Conservation (phyloP, 169 alveolate genomes). For the Theileria annulata region DNA sequence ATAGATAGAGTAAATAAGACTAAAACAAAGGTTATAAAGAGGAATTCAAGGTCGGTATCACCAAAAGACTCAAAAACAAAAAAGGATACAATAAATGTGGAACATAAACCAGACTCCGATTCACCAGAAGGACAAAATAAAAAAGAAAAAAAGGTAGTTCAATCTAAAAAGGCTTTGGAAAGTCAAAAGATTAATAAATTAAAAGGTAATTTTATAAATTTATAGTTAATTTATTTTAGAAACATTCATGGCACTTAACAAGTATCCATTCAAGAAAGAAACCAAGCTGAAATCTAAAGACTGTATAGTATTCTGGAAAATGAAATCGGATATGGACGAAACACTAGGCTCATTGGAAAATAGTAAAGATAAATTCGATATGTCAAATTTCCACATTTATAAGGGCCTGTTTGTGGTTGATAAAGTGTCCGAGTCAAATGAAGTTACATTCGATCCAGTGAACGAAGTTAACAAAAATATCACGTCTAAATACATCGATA, state of each 20-base stretch:
- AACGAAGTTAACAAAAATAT: not conserved
- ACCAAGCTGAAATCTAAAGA: not conserved
- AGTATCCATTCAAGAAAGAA: not conserved
- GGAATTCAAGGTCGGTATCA: not conserved
- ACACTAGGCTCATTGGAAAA: not conserved
- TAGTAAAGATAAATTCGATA: not conserved
- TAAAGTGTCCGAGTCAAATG: conserved; percentile 13
- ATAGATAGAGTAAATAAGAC: not conserved
- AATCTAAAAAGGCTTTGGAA: not conserved
- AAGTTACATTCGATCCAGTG: conserved; percentile 2
- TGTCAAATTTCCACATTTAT: not conserved
- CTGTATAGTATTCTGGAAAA: not conserved
- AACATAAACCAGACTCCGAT: not conserved
- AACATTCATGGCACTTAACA: not conserved
- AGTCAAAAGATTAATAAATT: not conserved
- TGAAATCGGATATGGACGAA: not conserved
- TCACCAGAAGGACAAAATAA: not conserved
- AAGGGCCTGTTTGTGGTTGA: conserved; percentile 15
- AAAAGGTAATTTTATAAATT: not conserved
- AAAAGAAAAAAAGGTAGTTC: not conserved
- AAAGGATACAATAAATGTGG: not conserved
- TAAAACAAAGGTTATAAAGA: too few relatives aligned
- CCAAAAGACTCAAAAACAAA: not conserved
- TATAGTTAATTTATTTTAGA: not conserved
- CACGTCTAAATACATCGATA: not conserved